Conservation (phyloP, 1,284 basidiomycete species). For the Ceratobasidium sp. region DNA sequence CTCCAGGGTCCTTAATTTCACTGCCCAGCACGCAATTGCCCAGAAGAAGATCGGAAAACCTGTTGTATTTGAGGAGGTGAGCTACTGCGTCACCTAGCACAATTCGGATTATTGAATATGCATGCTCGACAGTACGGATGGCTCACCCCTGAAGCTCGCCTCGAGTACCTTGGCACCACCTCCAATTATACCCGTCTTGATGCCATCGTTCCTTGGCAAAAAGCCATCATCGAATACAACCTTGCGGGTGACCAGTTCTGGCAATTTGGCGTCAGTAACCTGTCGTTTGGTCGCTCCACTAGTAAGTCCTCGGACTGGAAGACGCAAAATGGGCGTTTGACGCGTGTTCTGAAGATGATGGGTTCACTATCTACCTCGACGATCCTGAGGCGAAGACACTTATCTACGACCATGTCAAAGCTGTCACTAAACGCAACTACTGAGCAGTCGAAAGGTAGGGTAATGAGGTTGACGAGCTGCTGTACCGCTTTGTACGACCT, state of each 20-base stretch:
- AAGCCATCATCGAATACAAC: slow-evolving; percentile 43
- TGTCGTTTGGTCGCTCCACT: slow-evolving; percentile 50
- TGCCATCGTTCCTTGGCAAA: slow-evolving; percentile 50
- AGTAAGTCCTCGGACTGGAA: slow-evolving; percentile 38
- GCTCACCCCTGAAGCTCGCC: slow-evolving; percentile 48
- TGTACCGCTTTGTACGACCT: background rate
- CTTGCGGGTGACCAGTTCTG: slow-evolving; percentile 51
- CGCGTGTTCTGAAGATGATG: slow-evolving; percentile 42
- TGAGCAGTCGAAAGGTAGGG: background rate
- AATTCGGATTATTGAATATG: background rate
- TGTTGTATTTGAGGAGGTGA: slow-evolving; percentile 50
- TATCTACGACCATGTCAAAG: slow-evolving; percentile 50
- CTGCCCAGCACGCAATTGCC: slow-evolving; percentile 45
- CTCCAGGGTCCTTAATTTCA: slow-evolving; percentile 46
- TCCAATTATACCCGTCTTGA: slow-evolving; percentile 49
- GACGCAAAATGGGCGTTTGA: background rate
- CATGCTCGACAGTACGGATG: slow-evolving; percentile 48
- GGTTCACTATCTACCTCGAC: slow-evolving; percentile 50
- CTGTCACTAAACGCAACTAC: slow-evolving; percentile 46
- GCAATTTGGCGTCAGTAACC: slow-evolving; percentile 50
- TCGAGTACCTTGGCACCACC: slow-evolving; percentile 46
- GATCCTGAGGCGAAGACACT: slow-evolving; percentile 49
- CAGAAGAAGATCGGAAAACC: slow-evolving; percentile 50
- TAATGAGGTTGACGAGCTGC: background rate
- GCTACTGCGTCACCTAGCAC: background rate